Percentiles rank a stretch among this genome's conserved stretches.
phyloP scores from a whole-genome alignment of 768 basidiomycete species.

The Auriculariales sp. region DNA sequence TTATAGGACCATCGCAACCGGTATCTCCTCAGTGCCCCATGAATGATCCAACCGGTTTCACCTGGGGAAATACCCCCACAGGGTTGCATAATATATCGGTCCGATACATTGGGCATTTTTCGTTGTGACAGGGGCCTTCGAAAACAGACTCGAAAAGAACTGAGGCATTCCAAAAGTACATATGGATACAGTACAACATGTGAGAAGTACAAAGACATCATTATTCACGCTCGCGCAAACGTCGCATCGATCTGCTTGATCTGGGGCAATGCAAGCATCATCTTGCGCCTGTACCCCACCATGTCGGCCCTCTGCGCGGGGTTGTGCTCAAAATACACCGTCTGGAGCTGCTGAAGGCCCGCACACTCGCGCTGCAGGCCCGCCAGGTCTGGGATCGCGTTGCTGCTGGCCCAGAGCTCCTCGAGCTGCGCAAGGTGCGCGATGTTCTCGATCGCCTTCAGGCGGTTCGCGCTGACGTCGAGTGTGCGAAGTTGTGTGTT shows the following conservation, averaged over 20 bases:
- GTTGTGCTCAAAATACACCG: slow-evolving; percentile 90
- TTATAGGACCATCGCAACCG: no score
- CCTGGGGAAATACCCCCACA: no score
- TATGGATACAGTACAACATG: no score
- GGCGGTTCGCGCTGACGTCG: slow-evolving; percentile 78
- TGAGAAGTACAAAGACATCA: no score
- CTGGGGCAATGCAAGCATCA: slow-evolving; percentile 78
- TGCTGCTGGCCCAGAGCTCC: slow-evolving; percentile 92
- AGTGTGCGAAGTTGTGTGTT: slow-evolving; percentile 71
- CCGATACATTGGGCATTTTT: no score
- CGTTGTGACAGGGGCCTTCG: no score
- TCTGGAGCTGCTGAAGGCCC: slow-evolving; percentile 50
- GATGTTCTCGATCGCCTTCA: slow-evolving; percentile 66
- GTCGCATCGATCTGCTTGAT: slow-evolving; percentile 92
- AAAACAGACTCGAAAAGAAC: no score
- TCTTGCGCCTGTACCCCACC: slow-evolving; percentile 70
- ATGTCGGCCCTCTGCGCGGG: slow-evolving; percentile 76
- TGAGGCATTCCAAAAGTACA: no score
- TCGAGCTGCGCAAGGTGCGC: slow-evolving; percentile 65
- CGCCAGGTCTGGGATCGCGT: slow-evolving; percentile 59
- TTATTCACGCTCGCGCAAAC: no score
- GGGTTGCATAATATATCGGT: no score
- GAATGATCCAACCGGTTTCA: no score
- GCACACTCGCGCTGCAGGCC: slow-evolving; percentile 45
- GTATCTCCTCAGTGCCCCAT: no score